Base-by-base conservation (phyloP, 495 filamentous ascomycete species). In the Penicillium egyptiacum region DNA sequence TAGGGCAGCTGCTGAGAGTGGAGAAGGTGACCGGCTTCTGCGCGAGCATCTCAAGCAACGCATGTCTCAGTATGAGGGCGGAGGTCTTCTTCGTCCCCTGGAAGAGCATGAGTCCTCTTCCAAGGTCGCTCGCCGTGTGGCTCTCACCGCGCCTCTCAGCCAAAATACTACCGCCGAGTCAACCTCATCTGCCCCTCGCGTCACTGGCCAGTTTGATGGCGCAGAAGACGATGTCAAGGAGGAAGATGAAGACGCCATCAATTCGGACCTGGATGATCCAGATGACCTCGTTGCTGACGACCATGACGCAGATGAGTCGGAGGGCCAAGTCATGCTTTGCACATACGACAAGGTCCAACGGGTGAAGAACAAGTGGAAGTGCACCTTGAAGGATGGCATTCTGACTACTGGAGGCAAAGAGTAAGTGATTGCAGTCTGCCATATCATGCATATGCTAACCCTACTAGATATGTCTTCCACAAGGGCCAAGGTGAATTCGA, bases 361-460 rank as follows among this genome's bases (percentile, higher is more conserved):
- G 49, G 95, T 97, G 56, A 99, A 99, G 86, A 99, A 97, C 72
- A 99, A 98, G 87, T 99, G 94, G 94, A 99, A 99, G 86, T 99
- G 94, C 76, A 90, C 89, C 5, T 81, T 99, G 52, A 98, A 98
- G 78, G 94, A 99, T 65, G 94, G 94, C 17, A 89, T 99, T 16
- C 79, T 99, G 59, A 96, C 88, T 47, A 89, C 92, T 37, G 90
- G 90, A 61, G 87, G 88, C 59, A 92, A 87, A 71, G 94, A 99
- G 83, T 90, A 71, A 75, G 86, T 81, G 55, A 16, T 44, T 5
- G 45, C 16, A 17, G 5, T 2, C 22, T 28, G 14, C 22, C 10
- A 22, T 12, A 10, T 14, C 55, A 4, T 26, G 47, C 5, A 16
- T 43, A 42, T 16, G 47, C 61, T 65, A 46, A 58, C 45, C 26